Percentiles rank a stretch among this genome's conserved stretches.
phyloP scores from a whole-genome alignment of 345 rosid species.

The Eucalyptus cloeziana region DNA sequence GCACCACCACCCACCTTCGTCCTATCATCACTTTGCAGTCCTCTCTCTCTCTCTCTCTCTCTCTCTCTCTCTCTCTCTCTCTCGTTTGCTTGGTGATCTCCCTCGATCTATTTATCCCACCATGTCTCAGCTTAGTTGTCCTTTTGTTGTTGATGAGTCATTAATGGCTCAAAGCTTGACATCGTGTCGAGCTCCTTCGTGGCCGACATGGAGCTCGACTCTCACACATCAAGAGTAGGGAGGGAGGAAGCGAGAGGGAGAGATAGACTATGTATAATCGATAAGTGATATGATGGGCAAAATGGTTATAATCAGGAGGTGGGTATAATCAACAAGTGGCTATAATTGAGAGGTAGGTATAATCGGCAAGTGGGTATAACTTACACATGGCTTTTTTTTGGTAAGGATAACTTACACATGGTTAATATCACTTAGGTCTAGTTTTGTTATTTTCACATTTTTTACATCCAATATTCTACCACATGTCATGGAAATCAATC shows the following conservation, averaged over 20 bases:
- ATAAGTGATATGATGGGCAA: not conserved
- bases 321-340: not conserved
- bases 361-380: not conserved
- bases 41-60: not conserved
- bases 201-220: not conserved
- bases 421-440: not conserved
- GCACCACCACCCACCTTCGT: not conserved
- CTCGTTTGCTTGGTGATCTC: not conserved
- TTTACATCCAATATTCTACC: not conserved
- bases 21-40: not conserved
- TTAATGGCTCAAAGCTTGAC: not conserved
- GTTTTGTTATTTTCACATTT: no score
- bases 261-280: not conserved
- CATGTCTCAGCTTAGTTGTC: not conserved
- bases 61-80: not conserved
- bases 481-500: not conserved
- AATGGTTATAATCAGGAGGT: not conserved
- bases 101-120: not conserved
- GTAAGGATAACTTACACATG: no score
- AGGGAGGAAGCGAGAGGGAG: not conserved
- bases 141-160: not conserved
- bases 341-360: not conserved
- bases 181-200: not conserved
- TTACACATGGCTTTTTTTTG: accelerated
- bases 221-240: not conserved